Evolutionary conservation across 2,329 filamentous ascomycete species (phyloP), one percentile per base, ranked within the genome.

Genomic region (Ustilaginoidea virens): DNA sequence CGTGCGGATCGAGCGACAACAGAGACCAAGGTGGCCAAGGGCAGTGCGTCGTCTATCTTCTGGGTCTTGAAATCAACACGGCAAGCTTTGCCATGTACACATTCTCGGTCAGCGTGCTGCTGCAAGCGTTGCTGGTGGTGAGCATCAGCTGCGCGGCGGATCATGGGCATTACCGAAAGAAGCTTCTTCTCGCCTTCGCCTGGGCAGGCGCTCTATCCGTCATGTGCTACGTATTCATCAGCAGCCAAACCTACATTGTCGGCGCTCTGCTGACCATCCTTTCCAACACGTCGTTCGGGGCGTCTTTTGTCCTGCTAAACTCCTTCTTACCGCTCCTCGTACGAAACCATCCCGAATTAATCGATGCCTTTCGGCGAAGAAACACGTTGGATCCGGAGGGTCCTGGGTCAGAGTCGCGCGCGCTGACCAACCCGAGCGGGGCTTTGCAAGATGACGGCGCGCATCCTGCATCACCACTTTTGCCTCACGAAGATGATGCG

Each of bases 11-110:
- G 35, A 74, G 66, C 36, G 69, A 73, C 43, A 61, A 56, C 38
- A 67, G 66, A 31, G 47, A 46, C 20, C 50, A 58, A 31, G 56
- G 61, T 39, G 59, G n/a, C n/a, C n/a, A 61, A 23, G 65, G 63
- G 27, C 82, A 92, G 49, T 98, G 90, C 47, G 62, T 96, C 34
- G 73, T 96, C 34, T 71, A 77, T 38, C 61, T 96, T 5, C 58
- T 92, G 15, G 87, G 87, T 5, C 52, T 80, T 34, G 77, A 92
- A 45, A 77, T 98, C 56, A 96, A 96, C 53, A 94, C 87, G 1
- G 86, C 87, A 20, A 92, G 81, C 52, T 94, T 96, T 52, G 87
- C 85, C 49, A 92, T 96, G 83, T 96, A 96, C 56, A 94, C 85
- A 2, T 98, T 98, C 54, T 92, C 85, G 33, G 62, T 92, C 45